These are phyloP conservation scores for Durio zibethinus DNA, from an alignment of 345 rosid genomes.

Conservation along the genomic window DNA sequence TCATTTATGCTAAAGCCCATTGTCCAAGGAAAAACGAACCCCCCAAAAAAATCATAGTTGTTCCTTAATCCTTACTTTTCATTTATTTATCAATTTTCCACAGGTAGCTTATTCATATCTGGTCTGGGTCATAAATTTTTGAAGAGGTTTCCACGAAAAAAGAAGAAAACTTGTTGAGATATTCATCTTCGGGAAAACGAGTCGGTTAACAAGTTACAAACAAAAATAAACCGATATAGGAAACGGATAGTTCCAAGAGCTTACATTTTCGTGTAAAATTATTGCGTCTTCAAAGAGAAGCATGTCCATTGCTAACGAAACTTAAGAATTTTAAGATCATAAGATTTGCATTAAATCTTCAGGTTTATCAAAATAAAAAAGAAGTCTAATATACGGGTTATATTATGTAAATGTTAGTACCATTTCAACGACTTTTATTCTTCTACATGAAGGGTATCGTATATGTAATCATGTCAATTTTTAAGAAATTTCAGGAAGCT, in stretches of 20 bases:
- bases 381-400: neutral
- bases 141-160: neutral
- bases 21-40: neutral
- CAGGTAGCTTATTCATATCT: neutral
- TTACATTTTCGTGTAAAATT: neutral
- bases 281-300: neutral
- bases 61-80: neutral
- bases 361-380: neutral
- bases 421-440: neutral
- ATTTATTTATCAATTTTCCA: neutral
- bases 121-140: neutral
- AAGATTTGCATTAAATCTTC: neutral
- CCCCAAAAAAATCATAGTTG: too few relatives aligned
- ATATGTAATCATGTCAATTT: neutral
- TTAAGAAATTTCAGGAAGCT: slow-evolving; percentile 3
- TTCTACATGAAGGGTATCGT: neutral
- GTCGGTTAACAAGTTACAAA: neutral
- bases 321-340: neutral
- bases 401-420: neutral
- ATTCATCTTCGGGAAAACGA: neutral
- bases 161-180: neutral
- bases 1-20: neutral
- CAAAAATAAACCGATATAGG: neutral
- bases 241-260: neutral
- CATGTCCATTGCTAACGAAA: neutral